A percentile compares a stretch with the other conserved stretches of the same genome.
phyloP scores from a whole-genome alignment of 202 grass and related monocot genomes.

The Zizania palustris region DNA sequence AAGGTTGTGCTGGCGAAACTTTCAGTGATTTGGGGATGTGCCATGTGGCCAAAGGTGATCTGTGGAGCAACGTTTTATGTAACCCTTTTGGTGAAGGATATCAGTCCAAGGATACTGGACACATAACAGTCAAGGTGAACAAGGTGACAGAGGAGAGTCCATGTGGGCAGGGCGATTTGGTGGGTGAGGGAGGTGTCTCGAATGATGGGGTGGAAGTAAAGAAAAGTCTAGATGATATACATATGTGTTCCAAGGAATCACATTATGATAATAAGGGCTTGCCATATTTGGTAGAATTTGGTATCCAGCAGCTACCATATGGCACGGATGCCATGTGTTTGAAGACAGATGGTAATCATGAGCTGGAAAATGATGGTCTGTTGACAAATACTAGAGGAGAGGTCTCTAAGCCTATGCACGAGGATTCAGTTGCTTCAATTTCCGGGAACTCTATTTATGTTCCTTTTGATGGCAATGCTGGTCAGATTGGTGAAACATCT shows the following conservation, averaged over 20 bases:
- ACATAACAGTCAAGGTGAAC: conserved; percentile 19
- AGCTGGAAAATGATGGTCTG: conserved; percentile 20
- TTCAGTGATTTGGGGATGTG: conserved; percentile 4
- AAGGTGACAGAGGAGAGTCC: conserved; percentile 6
- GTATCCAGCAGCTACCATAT: conserved; percentile 11
- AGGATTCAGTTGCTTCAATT: conserved; percentile 37
- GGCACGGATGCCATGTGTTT: neutral
- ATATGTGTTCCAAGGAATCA: conserved; percentile 10
- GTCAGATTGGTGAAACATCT: conserved; percentile 24
- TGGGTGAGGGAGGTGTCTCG: neutral
- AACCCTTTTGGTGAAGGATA: conserved; percentile 5
- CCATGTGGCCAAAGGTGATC: neutral
- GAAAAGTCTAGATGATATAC: conserved; percentile 14
- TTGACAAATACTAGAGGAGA: conserved; percentile 35
- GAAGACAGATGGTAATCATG: neutral
- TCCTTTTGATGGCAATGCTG: conserved; percentile 29
- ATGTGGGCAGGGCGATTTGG: conserved; percentile 20
- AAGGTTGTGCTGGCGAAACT: conserved; percentile 16
- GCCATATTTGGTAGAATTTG: conserved; percentile 1
- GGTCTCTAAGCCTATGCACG: neutral
- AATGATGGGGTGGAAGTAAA: neutral
- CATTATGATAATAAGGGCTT: conserved; percentile 9
- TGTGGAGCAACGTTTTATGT: conserved; percentile 2
- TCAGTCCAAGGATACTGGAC: conserved; percentile 29
- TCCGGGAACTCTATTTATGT: conserved; percentile 13